Conservation (phyloP, 129 eudicot species). For the Lactuca sativa region DNA sequence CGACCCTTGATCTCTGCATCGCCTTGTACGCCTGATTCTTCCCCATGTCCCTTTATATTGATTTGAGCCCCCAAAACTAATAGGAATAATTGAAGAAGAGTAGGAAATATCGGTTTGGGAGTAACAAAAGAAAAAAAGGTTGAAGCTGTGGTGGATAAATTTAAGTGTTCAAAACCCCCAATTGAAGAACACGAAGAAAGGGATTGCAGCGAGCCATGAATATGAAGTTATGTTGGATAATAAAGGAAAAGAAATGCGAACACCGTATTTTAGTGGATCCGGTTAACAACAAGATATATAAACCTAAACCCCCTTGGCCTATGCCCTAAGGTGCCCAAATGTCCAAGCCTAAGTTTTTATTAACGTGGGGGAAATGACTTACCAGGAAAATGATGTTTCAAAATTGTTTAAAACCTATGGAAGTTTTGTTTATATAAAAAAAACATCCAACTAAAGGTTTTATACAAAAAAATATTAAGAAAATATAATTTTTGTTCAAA, state of each 20-base stretch:
- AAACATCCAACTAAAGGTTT: no score
- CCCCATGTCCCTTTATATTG: conserved; percentile 52
- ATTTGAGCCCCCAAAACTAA: neutral
- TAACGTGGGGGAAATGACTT: no score
- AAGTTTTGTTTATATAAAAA: no score
- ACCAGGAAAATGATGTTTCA: no score
- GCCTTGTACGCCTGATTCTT: conserved; percentile 97
- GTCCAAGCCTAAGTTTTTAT: no score
- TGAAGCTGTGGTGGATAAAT: neutral
- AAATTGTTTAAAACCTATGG: no score
- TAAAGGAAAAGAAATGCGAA: neutral
- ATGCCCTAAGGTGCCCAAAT: neutral
- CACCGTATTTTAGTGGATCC: neutral
- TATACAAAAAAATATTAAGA: no score
- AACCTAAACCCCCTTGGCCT: neutral
- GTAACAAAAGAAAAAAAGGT: neutral
- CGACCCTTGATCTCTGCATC: conserved; percentile 93
- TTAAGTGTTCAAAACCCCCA: neutral
- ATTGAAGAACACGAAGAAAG: neutral
- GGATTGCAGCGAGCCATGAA: neutral
- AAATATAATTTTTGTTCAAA: no score
- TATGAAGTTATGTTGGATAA: neutral
- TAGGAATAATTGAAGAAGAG: neutral
- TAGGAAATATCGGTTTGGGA: neutral
- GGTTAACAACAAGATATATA: neutral